Conservation (phyloP, 1,139 yeast genomes). For the Geotrichum armillariae region DNA sequence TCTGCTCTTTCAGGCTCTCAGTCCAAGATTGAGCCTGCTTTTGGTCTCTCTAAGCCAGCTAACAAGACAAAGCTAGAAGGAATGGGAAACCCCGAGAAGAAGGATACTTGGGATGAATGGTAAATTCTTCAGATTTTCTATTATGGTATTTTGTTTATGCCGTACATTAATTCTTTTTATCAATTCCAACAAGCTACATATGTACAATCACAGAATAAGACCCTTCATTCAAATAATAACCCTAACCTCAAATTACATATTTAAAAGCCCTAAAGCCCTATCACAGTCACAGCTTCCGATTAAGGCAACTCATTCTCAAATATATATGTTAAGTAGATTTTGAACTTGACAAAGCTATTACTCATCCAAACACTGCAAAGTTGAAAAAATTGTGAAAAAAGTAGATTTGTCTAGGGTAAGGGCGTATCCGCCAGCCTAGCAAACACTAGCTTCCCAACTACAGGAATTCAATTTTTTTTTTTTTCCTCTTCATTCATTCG, state of each 20-base stretch:
- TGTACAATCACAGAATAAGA: not conserved
- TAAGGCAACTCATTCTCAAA: not conserved
- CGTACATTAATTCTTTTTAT: not conserved
- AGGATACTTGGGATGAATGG: conserved; percentile 23
- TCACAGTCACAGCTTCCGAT: not conserved
- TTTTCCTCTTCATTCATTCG: conserved; percentile 1
- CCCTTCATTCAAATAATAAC: not conserved
- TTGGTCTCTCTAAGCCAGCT: conserved; percentile 65
- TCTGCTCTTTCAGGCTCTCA: conserved; percentile 35
- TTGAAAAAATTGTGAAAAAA: not conserved
- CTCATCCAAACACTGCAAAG: not conserved
- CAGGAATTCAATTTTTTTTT: not conserved
- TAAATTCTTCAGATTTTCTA: not conserved
- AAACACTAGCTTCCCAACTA: not conserved
- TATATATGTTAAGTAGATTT: not conserved
- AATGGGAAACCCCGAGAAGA: conserved; percentile 41
- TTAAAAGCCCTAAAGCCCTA: not conserved
- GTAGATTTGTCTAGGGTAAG: not conserved
- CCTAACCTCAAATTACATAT: not conserved
- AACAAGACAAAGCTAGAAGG: conserved; percentile 60
- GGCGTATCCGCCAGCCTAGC: not conserved
- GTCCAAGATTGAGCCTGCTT: conserved; percentile 55
- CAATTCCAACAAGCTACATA: not conserved
- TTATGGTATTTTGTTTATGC: not conserved
- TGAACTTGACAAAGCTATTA: not conserved